phyloP scores from a whole-genome alignment of 2,329 filamentous ascomycete genomes.

The Pseudogymnoascus sp. region DNA sequence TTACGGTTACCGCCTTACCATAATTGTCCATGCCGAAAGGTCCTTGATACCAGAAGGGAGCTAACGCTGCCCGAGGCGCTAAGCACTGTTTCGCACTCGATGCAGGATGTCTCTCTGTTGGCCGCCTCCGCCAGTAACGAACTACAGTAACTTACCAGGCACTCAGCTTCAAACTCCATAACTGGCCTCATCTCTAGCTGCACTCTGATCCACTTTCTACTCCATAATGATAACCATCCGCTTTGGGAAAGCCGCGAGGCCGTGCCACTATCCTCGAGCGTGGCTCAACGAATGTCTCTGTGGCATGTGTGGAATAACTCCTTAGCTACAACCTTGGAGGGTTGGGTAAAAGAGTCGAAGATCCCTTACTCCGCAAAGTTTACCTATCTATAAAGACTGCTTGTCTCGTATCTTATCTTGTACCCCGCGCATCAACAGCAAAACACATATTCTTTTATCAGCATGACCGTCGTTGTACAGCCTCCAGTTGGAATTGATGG shows the following conservation, averaged over 20 bases:
- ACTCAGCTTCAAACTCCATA: not conserved
- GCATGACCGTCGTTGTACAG: not conserved
- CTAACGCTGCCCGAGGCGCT: not conserved
- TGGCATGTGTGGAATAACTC: not conserved
- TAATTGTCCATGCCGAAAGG: not conserved
- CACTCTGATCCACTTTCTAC: not conserved
- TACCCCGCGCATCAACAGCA: not conserved
- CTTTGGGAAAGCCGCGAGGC: not conserved
- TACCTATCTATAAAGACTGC: not conserved
- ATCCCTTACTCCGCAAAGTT: not conserved
- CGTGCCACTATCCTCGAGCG: not conserved
- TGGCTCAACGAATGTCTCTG: not conserved
- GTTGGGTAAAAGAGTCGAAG: not conserved
- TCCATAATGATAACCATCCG: not conserved
- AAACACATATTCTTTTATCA: not conserved
- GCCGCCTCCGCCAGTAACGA: not conserved
- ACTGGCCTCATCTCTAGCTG: not conserved
- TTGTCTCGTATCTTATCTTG: slow-evolving; percentile 1
- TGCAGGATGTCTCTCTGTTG: not conserved
- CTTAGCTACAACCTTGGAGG: not conserved
- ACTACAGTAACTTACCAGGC: not conserved
- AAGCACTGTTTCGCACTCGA: not conserved
- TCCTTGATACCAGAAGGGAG: too few species aligned
- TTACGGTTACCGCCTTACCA: not conserved
- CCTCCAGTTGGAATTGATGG: not conserved